phyloP scores from a whole-genome alignment of 352 stramenopile species.

The Phytophthora uliginosa region DNA sequence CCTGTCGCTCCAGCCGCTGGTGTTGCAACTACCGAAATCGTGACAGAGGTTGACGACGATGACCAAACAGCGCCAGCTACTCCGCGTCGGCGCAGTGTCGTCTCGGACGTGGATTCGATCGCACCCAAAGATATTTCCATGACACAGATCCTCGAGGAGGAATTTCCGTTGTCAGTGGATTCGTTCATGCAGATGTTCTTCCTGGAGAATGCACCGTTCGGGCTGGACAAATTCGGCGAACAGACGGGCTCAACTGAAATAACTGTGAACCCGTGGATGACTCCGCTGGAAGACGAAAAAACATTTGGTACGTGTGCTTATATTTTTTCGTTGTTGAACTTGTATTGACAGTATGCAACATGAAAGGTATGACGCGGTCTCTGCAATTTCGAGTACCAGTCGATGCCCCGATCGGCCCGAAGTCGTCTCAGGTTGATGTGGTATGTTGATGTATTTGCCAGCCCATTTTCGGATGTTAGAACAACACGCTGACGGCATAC shows the following conservation, averaged over 20 bases:
- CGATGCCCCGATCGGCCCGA: slow-evolving; percentile 84
- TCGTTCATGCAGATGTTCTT: slow-evolving; percentile 81
- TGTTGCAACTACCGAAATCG: slow-evolving; percentile 1
- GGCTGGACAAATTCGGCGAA: slow-evolving; percentile 70
- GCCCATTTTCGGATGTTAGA: not conserved
- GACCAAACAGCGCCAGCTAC: slow-evolving; percentile 21
- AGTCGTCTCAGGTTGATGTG: slow-evolving; percentile 85
- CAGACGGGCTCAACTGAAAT: slow-evolving; percentile 81
- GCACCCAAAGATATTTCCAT: slow-evolving; percentile 83
- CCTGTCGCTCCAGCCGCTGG: slow-evolving; percentile 2
- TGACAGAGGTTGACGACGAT: slow-evolving; percentile 10
- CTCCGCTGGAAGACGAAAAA: slow-evolving; percentile 50
- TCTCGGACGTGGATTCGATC: slow-evolving; percentile 70
- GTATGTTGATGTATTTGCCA: slow-evolving; percentile 27
- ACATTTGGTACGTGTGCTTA: slow-evolving; percentile 40
- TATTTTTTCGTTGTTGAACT: not conserved
- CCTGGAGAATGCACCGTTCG: slow-evolving; percentile 74
- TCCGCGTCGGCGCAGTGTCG: slow-evolving; percentile 46
- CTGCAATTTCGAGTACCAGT: slow-evolving; percentile 84
- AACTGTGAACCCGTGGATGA: slow-evolving; percentile 74
- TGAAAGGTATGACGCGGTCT: slow-evolving; percentile 63
- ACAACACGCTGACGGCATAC: not conserved
- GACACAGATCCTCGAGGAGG: slow-evolving; percentile 70
- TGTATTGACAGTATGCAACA: slow-evolving; percentile 1
- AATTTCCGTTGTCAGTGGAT: slow-evolving; percentile 71